Evolutionary conservation across 1,284 basidiomycete species (phyloP).

Genomic region (Tranzscheliella williamsii): DNA sequence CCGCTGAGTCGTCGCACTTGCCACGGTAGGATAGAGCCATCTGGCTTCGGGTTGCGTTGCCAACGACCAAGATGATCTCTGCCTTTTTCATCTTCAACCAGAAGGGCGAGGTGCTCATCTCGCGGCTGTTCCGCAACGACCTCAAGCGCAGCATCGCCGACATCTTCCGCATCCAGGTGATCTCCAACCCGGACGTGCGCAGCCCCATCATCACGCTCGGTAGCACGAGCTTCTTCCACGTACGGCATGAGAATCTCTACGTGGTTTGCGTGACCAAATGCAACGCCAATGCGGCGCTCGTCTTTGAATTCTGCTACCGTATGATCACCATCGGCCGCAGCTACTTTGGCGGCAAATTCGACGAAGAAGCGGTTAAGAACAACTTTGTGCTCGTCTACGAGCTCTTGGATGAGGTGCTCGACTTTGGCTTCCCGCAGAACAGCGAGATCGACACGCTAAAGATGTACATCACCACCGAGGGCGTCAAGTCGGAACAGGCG

Average conservation of each 20-base stretch:
- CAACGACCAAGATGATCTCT: constrained; percentile 65
- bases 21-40: no score
- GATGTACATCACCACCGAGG: constrained; percentile 96
- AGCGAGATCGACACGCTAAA: constrained; percentile 97
- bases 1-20: no score
- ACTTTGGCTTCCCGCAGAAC: constrained; percentile 99
- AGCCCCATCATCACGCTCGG: constrained; percentile 97
- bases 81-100: constrained; percentile 98
- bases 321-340: constrained; percentile 90
- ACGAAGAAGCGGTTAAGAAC: constrained; percentile 94
- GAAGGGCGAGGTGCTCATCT: constrained; percentile 75
- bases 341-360: constrained; percentile 96
- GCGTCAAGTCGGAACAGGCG: constrained; percentile 78
- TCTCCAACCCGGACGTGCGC: constrained; percentile 92
- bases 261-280: constrained; percentile 94
- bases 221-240: constrained; percentile 96
- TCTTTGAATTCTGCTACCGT: constrained; percentile 96
- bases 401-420: constrained; percentile 73
- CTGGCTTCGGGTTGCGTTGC: no score
- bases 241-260: constrained; percentile 90
- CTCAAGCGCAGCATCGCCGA: constrained; percentile 55
- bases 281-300: constrained; percentile 94
- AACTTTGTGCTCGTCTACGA: constrained; percentile 71
- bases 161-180: constrained; percentile 74
- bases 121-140: constrained; percentile 54